A percentile compares a stretch with the other conserved stretches of the same genome.
These are phyloP conservation scores for Russula ochroleuca DNA, from an alignment of 768 basidiomycete genomes.

Conservation along the genomic window DNA sequence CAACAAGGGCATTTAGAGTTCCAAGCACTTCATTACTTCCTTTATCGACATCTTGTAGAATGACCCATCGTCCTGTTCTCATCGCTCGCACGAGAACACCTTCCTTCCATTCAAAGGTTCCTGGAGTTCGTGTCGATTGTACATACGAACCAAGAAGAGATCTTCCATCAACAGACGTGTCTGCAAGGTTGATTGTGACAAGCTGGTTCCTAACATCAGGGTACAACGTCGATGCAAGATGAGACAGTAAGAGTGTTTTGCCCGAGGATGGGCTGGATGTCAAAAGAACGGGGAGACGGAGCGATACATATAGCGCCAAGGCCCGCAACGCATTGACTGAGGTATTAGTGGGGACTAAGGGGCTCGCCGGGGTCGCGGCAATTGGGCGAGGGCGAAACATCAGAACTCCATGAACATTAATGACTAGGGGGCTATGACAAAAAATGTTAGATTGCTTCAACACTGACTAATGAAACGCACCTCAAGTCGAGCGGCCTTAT, in stretches of 20 bases:
- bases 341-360: constrained; percentile 62
- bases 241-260: constrained; percentile 72
- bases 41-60: constrained; percentile 89
- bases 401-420: constrained; percentile 62
- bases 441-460: constrained; percentile 24
- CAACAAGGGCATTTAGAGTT: constrained; percentile 76
- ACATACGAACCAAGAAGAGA: constrained; percentile 90
- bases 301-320: constrained; percentile 60
- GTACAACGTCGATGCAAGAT: constrained; percentile 65
- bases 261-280: constrained; percentile 86
- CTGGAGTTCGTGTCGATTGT: constrained; percentile 77
- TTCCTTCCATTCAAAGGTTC: constrained; percentile 94
- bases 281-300: constrained; percentile 73
- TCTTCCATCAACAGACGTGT: constrained; percentile 92
- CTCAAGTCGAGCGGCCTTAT: constrained; percentile 52
- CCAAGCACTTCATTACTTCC: constrained; percentile 88
- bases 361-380: constrained; percentile 30
- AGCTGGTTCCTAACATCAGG: constrained; percentile 62
- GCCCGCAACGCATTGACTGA: constrained; percentile 53
- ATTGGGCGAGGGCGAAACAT: constrained; percentile 49
- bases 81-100: constrained; percentile 88
- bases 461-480: constrained; percentile 36
- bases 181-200: constrained; percentile 85
- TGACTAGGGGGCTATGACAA: constrained; percentile 48
- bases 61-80: constrained; percentile 86